Conservation (phyloP, 2,329 filamentous ascomycete species). For the Penicillium sp. region DNA sequence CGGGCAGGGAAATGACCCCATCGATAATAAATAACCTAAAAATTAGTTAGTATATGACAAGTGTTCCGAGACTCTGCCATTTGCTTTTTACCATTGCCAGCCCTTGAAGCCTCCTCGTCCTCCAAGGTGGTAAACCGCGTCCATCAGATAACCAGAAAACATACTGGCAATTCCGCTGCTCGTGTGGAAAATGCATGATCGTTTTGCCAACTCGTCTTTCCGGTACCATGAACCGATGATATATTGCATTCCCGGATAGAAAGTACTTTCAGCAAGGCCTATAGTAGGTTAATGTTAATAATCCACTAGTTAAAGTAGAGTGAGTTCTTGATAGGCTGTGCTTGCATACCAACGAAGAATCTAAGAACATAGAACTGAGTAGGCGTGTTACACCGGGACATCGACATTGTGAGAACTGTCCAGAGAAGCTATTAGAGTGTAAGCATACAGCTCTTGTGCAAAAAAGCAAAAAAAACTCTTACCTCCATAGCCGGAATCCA, state of each 20-base stretch:
- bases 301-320: not conserved
- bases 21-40: conserved; percentile 54
- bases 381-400: conserved; percentile 43
- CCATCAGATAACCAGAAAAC: conserved; percentile 56
- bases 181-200: conserved; percentile 55
- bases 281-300: not conserved
- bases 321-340: not conserved
- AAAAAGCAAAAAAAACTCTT: conserved; percentile 17
- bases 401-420: conserved; percentile 51
- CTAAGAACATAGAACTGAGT: conserved; percentile 50
- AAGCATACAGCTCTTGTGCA: not conserved
- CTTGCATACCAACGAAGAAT: conserved; percentile 48
- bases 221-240: conserved; percentile 56
- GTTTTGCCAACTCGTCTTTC: conserved; percentile 52
- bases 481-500: conserved; percentile 52
- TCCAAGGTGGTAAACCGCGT: conserved; percentile 52
- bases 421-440: conserved; percentile 41
- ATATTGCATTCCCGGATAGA: conserved; percentile 55
- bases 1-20: conserved; percentile 54
- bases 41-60: not conserved
- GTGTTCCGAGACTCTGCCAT: not conserved
- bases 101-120: conserved; percentile 51
- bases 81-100: conserved; percentile 52
- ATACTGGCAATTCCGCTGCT: conserved; percentile 46
- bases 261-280: conserved; percentile 51